A percentile compares a stretch with the other conserved stretches of the same genome.
These are phyloP conservation scores for Phaeophleospora eucalypticola DNA, from an alignment of 2,329 filamentous ascomycete genomes.

Conservation along the genomic window DNA sequence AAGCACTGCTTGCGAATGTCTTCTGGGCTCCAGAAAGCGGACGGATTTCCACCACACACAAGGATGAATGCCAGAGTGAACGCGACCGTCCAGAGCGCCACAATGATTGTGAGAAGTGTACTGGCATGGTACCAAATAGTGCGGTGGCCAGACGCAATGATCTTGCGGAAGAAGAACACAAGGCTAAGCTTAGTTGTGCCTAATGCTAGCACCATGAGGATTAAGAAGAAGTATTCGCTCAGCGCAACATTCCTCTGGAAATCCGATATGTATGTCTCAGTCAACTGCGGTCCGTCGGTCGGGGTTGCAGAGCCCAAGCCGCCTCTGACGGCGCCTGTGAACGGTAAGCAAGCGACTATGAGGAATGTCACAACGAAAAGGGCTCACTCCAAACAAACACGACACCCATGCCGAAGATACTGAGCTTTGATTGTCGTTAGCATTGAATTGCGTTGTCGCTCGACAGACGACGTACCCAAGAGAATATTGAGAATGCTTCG, in stretches of 20 bases:
- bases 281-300: background rate
- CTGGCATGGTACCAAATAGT: background rate
- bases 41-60: background rate
- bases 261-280: background rate
- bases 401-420: background rate
- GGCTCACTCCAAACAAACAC: conserved; percentile 1
- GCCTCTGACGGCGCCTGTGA: background rate
- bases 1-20: background rate
- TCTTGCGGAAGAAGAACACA: conserved; percentile 1
- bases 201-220: background rate
- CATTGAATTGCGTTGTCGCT: too few relatives aligned
- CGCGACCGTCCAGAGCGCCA: background rate
- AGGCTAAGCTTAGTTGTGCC: background rate
- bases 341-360: background rate
- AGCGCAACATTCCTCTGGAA: background rate
- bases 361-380: background rate
- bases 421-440: background rate
- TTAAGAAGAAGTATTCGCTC: conserved; percentile 1
- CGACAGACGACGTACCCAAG: background rate
- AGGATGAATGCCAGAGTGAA: background rate
- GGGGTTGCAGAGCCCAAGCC: background rate
- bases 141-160: background rate
- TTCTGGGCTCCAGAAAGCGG: background rate
- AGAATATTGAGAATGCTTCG: background rate
- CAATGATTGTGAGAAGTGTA: background rate